A percentile compares a stretch with the other conserved stretches of the same genome.
Evolutionary conservation across 176 grass and related monocot genomes (phyloP).

Genomic region (Avena sativa): DNA sequence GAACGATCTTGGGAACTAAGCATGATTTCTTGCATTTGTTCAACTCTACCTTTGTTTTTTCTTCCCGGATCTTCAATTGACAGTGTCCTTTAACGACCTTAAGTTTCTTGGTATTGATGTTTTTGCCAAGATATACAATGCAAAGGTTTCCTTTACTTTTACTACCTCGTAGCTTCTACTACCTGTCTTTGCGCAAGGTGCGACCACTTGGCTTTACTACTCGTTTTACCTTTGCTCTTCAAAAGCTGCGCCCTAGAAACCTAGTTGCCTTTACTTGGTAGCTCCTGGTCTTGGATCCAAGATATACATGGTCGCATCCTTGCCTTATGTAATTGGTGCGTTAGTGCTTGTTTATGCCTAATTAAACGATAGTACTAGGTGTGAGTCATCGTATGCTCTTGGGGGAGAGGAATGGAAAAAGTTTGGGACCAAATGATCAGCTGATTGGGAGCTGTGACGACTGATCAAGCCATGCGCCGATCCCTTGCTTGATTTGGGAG

Average conservation of each 20-base stretch:
- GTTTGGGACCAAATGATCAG: slow-evolving; percentile 30
- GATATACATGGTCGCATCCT: slow-evolving; percentile 23
- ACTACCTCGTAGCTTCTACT: slow-evolving; percentile 38
- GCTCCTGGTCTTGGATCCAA: slow-evolving; percentile 44
- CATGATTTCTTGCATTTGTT: slow-evolving; percentile 46
- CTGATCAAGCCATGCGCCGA: slow-evolving; percentile 44
- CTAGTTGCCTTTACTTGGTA: slow-evolving; percentile 57
- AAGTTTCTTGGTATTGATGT: neutral
- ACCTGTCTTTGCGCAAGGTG: slow-evolving; percentile 44
- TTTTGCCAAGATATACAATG: neutral
- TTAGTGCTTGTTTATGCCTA: slow-evolving; percentile 3
- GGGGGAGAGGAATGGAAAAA: slow-evolving; percentile 9
- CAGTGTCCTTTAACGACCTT: slow-evolving; percentile 19
- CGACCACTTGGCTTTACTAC: slow-evolving; percentile 54
- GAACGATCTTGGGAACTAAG: slow-evolving; percentile 42
- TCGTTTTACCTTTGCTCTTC: slow-evolving; percentile 52
- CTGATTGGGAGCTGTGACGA: slow-evolving; percentile 42
- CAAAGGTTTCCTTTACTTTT: slow-evolving; percentile 37
- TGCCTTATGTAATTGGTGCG: slow-evolving; percentile 15
- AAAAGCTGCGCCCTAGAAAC: slow-evolving; percentile 75
- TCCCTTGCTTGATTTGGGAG: slow-evolving; percentile 50
- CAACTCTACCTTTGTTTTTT: neutral
- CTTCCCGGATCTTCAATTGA: slow-evolving; percentile 20
- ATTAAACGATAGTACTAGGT: neutral
- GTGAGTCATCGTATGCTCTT: slow-evolving; percentile 50